Percentiles rank a stretch among this genome's conserved stretches.
Evolutionary conservation across 768 basidiomycete genomes (phyloP).

Genomic region (Pluteus cervinus): DNA sequence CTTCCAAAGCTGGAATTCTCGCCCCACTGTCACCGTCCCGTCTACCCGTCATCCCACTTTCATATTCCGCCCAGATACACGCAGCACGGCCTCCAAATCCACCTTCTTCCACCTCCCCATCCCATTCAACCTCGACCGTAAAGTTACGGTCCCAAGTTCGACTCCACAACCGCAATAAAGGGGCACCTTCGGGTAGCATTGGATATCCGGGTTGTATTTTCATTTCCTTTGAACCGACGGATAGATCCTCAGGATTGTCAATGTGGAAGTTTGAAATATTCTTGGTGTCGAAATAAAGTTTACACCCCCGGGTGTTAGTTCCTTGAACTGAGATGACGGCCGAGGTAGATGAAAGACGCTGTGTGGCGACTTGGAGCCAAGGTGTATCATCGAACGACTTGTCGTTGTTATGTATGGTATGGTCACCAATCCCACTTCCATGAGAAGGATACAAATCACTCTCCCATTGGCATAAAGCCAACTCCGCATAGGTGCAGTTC

Average conservation of each 20-base stretch:
- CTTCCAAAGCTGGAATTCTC: constrained; percentile 66
- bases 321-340: constrained; percentile 49
- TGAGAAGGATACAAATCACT: constrained; percentile 32
- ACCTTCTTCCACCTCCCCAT: constrained; percentile 9
- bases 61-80: constrained; percentile 67
- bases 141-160: constrained; percentile 51
- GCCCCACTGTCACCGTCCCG: constrained; percentile 17
- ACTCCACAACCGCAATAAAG: constrained; percentile 51
- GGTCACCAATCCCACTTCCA: constrained; percentile 11
- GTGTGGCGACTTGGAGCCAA: constrained; percentile 41
- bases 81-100: constrained; percentile 38
- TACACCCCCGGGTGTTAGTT: constrained; percentile 56
- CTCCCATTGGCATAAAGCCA: constrained; percentile 46
- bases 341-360: constrained; percentile 33
- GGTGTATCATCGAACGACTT: too few species aligned
- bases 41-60: constrained; percentile 39
- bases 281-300: constrained; percentile 40
- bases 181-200: constrained; percentile 1
- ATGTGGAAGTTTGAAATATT: constrained; percentile 7
- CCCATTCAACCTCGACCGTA: constrained; percentile 45
- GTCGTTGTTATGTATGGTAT: not conserved
- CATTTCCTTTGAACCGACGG: too few species aligned
- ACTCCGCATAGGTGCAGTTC: constrained; percentile 28
- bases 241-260: not conserved
- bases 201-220: too few species aligned